These are phyloP conservation scores for Aspergillus ostianus DNA, from an alignment of 495 filamentous ascomycete species.

Conservation along the genomic window DNA sequence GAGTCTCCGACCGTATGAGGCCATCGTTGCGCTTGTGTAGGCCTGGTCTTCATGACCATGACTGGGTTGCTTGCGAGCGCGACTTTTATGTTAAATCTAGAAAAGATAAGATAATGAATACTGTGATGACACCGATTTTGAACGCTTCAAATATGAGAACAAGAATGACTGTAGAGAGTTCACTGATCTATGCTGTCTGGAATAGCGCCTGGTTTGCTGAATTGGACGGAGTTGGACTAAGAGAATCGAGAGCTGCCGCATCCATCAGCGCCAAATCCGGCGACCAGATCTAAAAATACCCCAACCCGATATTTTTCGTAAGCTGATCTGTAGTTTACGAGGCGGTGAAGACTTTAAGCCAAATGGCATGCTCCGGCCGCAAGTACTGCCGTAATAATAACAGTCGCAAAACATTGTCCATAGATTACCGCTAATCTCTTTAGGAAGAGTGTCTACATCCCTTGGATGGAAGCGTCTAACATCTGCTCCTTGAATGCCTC, in stretches of 20 bases:
- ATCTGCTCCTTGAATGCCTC: too few species aligned
- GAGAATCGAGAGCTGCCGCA: not conserved
- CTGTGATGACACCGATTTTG: not conserved
- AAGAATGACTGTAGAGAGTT: not conserved
- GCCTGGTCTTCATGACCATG: not conserved
- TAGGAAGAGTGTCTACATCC: not conserved
- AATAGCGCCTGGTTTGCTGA: not conserved
- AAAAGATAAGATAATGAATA: not conserved
- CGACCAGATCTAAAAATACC: not conserved
- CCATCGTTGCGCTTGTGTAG: conserved; percentile 24
- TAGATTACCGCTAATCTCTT: not conserved
- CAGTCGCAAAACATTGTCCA: not conserved
- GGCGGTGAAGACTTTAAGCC: too few species aligned
- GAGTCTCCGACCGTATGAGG: conserved; percentile 41
- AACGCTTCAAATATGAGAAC: too few species aligned
- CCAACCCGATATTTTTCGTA: too few species aligned
- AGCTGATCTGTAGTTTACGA: too few species aligned
- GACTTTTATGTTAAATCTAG: not conserved
- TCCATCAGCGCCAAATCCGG: not conserved
- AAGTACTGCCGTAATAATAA: too few species aligned
- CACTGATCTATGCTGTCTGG: too few species aligned
- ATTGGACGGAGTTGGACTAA: not conserved
- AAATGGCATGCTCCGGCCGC: too few species aligned
- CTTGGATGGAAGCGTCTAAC: not conserved
- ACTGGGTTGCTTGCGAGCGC: not conserved